Base-by-base conservation (phyloP, 192 early-diverging fungal species). In the Chytriomyces hyalinus region DNA sequence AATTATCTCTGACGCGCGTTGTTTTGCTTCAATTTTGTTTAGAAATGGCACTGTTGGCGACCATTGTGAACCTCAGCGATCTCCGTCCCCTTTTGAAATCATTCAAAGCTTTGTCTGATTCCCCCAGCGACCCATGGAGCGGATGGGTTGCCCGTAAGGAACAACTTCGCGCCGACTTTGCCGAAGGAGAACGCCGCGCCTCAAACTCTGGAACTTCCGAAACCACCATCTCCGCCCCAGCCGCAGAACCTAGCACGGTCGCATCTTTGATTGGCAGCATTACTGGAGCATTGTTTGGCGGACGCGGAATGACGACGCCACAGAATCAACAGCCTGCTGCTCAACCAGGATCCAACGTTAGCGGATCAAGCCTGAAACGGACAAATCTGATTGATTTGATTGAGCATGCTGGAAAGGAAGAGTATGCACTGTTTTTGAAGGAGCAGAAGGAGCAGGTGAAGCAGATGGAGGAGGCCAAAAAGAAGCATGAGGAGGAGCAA, bases 381-480 rank as follows among this genome's bases (percentile, higher is more conserved):
- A 90, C 61, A 83, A 94, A 81, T 88, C 84, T 77, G 89, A 93
- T 70, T 81, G 89, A 73, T 87, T 90, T 24, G 83, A 86, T 91
- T 36, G 92, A 92, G 65, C 87, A 90, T 63, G 85, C 90, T 78
- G 87, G 88, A 51, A 72, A 91, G 24, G 85, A 93, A 82, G 92
- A 89, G 53, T 85, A 89, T 51, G 89, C 89, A 13, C 10, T 76
- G 24, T 83, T 86, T 59, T 88, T 86, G 63, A 89, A 91, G 75
- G 92, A 97, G 71, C 91, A 91, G 62, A 77, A 84, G 69, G 80
- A 90, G 45, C 85, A 91, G 80, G 85, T 88, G 80, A 83, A 91
- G 83, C 84, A 87, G 73, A 90, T 92, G 82, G 85, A 88, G 73
- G 89, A 91, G 48, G 64, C 84, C 64, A 79, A 85, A 61, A 83